Evolutionary conservation across 73 alveolate species (phyloP), one percentile per base, ranked within the genome.

Genomic region (Symbiodinium pilosum): DNA sequence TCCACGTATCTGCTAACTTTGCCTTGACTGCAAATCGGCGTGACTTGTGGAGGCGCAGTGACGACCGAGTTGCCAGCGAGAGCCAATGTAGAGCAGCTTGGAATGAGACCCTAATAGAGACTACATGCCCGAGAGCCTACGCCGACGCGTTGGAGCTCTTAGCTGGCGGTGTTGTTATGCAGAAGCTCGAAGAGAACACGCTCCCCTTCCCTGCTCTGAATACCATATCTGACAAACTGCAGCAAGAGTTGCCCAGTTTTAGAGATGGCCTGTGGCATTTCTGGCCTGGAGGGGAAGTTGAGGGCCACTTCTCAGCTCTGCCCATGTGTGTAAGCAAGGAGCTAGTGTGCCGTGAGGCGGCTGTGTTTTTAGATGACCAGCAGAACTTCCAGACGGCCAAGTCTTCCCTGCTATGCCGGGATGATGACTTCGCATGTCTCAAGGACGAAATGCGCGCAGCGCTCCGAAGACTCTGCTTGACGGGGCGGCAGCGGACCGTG

Each of bases 1-100:
- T 64, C 36, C 95, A 88, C 44, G 34, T 88, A 38, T 88, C 95
- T 18, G 95, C 87, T 20, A 88, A 88, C 69, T 88, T 88, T 28
- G 95, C 95, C 11, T 16, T 88, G 30, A 40, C 95, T 2, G 95
- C 95, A 16, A 88, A 88, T 51, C 95, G 95, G 73, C 86, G 95
- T 20, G 95, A 88, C 73, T 28, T 88, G 68, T 88, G 95, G 95
- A 56, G 95, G 30, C 86, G 95, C 20, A 88, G 95, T 41, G 95
- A 88, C 68, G 95, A 88, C 81, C 73, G 73, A 84, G 73, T 41
- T 26, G 47, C 69, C 83, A 88, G 95, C 81, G 95, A 88, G 32
- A 88, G 95, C 87, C 71, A 64, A 43, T 36, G 71, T 8, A 64
- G 95, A 16, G 95, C 95, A 12, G 44, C 87, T 47, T 88, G 95